Evolutionary conservation across 2,329 filamentous ascomycete species (phyloP), one percentile per base, ranked within the genome.

Genomic region (Lachnellula arida): DNA sequence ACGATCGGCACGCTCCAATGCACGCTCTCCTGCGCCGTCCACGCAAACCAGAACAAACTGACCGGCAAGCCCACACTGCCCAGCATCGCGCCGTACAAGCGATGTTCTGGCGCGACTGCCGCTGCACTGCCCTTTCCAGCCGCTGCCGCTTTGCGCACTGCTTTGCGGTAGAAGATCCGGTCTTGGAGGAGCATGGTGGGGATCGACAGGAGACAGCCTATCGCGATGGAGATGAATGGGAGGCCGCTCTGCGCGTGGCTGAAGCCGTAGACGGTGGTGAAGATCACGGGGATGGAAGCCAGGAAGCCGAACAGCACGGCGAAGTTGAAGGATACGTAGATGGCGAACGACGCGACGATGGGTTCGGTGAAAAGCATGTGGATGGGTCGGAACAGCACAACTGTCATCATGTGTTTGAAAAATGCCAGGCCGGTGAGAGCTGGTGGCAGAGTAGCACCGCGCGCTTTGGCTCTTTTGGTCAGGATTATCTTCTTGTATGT

Each of bases 11-110:
- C 63, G 14, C 68, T 68, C 63, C 64, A 68, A 39, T 66, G 65
- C 0, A 65, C 58, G 15, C 51, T 40, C 22, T 58, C 49, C 15
- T 53, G 43, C 2, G 66, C 60, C 2, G 62, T 54, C 65, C 64
- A 68, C 0, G 65, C 60, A 22, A 61, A 63, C 46, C 76, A 79
- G 54, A 42, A 67, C 1, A 68, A 48, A 2, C 63, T 62, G 14
- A 67, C 61, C 2, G 67, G 65, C 2, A 69, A 43, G 22, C 63
- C 50, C 6, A 67, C 14, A n/a, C 49, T 58, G 5, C 67, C 67
- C 3, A 84, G 68, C 78, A 86, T 83, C 11, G 81, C 80, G 1
- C 77, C 75, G 56, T 82, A 80, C 11, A 87, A 71, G 0, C 84
- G 73, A 57, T 85, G 73, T 67, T 87, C 82, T 0, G 82, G 81